phyloP scores from a whole-genome alignment of 306 rosid species.

The Abrus precatorius region DNA sequence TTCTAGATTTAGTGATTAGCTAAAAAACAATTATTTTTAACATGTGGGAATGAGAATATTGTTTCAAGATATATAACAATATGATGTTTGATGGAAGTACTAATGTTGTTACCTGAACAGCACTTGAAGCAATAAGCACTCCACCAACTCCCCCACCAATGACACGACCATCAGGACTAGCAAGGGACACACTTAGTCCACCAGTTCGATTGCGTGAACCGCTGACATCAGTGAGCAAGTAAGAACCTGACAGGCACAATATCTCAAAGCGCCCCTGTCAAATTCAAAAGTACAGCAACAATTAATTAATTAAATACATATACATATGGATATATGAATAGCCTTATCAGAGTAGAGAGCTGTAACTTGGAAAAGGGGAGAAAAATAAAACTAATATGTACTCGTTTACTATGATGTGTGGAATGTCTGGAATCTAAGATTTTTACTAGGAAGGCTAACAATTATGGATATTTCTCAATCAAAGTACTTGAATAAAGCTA shows the following conservation, averaged over 20 bases:
- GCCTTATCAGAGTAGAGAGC: conserved; percentile 9
- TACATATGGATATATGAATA: neutral
- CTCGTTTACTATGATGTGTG: neutral
- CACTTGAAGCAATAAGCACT: conserved; percentile 83
- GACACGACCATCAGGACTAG: conserved; percentile 89
- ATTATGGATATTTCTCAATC: conserved; percentile 1
- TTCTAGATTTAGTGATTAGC: neutral
- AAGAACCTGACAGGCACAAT: conserved; percentile 85
- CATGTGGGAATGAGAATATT: neutral
- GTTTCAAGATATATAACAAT: conserved; percentile 7
- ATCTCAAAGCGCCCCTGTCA: conserved; percentile 89
- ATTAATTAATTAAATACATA: neutral
- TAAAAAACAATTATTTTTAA: neutral
- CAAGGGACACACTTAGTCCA: conserved; percentile 83
- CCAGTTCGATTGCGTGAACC: conserved; percentile 77
- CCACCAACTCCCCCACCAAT: conserved; percentile 90
- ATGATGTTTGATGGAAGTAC: conserved; percentile 9
- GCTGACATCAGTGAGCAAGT: conserved; percentile 60
- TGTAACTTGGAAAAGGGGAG: neutral
- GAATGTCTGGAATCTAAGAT: neutral
- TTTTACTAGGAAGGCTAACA: neutral
- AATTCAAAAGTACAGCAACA: conserved; percentile 41
- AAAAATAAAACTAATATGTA: neutral
- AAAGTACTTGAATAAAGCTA: neutral
- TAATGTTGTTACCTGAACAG: conserved; percentile 75